A percentile compares a stretch with the other conserved stretches of the same genome.
Conservation (phyloP, 495 filamentous ascomycete species). For the Penicillium verhagenii region DNA sequence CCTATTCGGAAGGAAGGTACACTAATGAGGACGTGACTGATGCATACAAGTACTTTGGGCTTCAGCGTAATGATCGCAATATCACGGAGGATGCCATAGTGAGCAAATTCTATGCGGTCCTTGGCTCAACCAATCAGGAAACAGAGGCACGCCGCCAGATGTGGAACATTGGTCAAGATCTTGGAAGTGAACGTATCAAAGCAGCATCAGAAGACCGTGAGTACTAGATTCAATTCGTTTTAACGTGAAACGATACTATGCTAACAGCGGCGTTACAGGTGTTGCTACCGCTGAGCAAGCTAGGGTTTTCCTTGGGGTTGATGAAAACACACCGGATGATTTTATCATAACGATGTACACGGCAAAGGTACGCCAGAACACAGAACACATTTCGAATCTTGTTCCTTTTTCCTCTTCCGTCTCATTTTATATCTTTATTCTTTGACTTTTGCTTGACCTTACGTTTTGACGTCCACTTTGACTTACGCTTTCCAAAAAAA, state of each 20-base stretch:
- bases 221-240: background rate
- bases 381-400: background rate
- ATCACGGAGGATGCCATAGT: slow-evolving; percentile 58
- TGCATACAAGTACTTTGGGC: slow-evolving; percentile 56
- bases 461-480: too few relatives aligned
- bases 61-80: slow-evolving; percentile 34
- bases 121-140: slow-evolving; percentile 48
- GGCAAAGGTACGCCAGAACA: slow-evolving; percentile 53
- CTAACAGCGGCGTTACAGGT: slow-evolving; percentile 28
- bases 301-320: slow-evolving; percentile 55
- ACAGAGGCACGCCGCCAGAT: slow-evolving; percentile 51
- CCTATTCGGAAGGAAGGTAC: slow-evolving; percentile 43
- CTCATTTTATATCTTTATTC: background rate
- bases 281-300: slow-evolving; percentile 64
- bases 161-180: slow-evolving; percentile 54
- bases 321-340: slow-evolving; percentile 53
- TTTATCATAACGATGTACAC: slow-evolving; percentile 59
- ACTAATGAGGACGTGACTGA: slow-evolving; percentile 52
- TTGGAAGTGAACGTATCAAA: slow-evolving; percentile 52
- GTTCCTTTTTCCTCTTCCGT: background rate
- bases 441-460: slow-evolving; percentile 1
- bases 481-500: too few relatives aligned
- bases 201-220: slow-evolving; percentile 55
- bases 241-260: background rate
- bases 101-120: slow-evolving; percentile 53